These are phyloP conservation scores for Pichia sporocuriosa DNA, from an alignment of 805 yeast species.

Conservation along the genomic window DNA sequence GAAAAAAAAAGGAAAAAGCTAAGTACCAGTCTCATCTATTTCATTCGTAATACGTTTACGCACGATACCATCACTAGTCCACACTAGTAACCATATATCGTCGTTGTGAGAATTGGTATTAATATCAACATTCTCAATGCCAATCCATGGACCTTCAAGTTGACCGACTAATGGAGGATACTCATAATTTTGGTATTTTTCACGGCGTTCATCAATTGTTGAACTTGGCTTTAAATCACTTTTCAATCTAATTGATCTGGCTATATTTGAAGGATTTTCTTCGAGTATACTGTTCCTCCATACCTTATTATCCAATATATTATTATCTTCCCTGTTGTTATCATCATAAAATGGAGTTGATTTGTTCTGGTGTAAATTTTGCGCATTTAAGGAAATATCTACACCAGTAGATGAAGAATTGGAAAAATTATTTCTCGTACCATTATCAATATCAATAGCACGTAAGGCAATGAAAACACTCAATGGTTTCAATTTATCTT, in stretches of 20 bases:
- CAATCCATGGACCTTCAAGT: conserved; percentile 83
- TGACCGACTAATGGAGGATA: conserved; percentile 67
- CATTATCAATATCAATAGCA: conserved; percentile 56
- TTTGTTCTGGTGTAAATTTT: too few relatives aligned
- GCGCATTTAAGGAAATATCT: too few relatives aligned
- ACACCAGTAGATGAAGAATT: too few relatives aligned
- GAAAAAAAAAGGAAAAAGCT: too few relatives aligned
- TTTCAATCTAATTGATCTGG: background rate
- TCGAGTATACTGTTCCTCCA: background rate
- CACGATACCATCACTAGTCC: conserved; percentile 32
- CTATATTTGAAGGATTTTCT: too few relatives aligned
- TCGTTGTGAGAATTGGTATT: background rate
- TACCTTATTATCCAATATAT: background rate
- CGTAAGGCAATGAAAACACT: conserved; percentile 81
- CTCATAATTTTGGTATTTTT: conserved; percentile 60
- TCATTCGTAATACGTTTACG: conserved; percentile 3
- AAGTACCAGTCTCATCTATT: background rate
- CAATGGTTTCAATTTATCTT: conserved; percentile 72
- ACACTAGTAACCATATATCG: conserved; percentile 31
- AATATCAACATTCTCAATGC: conserved; percentile 37
- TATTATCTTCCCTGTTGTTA: conserved; percentile 11
- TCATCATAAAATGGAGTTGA: background rate
- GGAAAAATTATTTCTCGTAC: too few relatives aligned
- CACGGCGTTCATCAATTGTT: conserved; percentile 77
- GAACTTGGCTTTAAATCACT: conserved; percentile 23